Evolutionary conservation across 768 basidiomycete genomes (phyloP).

Genomic region (Pholiota conissans): DNA sequence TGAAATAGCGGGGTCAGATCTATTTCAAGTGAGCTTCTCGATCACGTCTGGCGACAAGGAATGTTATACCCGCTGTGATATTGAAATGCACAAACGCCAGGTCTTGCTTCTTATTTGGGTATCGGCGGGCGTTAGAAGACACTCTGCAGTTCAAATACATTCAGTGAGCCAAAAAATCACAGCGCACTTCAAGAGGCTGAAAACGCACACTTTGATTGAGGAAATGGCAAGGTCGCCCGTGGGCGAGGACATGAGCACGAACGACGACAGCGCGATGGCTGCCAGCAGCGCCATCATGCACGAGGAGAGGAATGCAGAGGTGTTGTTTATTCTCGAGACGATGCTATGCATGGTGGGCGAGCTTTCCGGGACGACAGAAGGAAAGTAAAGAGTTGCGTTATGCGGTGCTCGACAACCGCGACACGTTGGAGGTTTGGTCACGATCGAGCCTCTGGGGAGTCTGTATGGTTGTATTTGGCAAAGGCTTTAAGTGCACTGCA

Average conservation of each 20-base stretch:
- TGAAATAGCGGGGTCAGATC: conserved; percentile 84
- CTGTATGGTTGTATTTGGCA: conserved; percentile 17
- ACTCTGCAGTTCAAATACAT: conserved; percentile 20
- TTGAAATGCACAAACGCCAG: conserved; percentile 82
- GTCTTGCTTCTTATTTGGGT: conserved; percentile 66
- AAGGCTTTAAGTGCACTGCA: conserved; percentile 2
- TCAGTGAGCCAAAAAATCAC: neutral
- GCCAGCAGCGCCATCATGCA: conserved; percentile 72
- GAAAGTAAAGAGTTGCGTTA: neutral
- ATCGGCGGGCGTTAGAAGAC: conserved; percentile 50
- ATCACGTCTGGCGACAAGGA: neutral
- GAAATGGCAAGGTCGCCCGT: conserved; percentile 58
- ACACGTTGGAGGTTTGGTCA: conserved; percentile 17
- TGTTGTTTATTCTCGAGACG: conserved; percentile 70
- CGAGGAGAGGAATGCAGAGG: conserved; percentile 71
- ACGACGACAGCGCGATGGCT: conserved; percentile 72
- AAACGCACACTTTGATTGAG: conserved; percentile 79
- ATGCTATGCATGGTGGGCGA: conserved; percentile 63
- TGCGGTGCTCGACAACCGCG: neutral
- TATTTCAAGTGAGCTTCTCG: conserved; percentile 26
- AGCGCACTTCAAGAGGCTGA: neutral
- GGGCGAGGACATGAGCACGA: conserved; percentile 59
- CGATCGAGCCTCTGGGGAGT: conserved; percentile 1
- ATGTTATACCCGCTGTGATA: conserved; percentile 65
- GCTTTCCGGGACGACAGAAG: conserved; percentile 1